Percentiles rank a stretch among this genome's conserved stretches.
Evolutionary conservation across 441 rosid species (phyloP).

Genomic region (Arabidopsis hybrid): DNA sequence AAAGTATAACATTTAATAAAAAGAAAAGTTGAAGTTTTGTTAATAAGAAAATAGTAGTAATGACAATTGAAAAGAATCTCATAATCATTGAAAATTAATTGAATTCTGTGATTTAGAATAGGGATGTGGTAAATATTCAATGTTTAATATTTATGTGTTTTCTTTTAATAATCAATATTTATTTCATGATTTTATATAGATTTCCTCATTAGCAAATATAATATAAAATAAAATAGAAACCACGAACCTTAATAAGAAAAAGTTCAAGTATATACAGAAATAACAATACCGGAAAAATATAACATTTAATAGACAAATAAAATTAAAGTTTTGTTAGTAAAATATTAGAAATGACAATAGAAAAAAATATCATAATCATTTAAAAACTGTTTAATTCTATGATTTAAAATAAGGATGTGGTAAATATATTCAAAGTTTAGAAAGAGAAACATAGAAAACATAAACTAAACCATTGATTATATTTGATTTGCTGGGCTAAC

Average conservation of each 20-base stretch:
- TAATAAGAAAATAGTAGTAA: no score
- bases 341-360: not conserved
- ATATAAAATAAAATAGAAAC: not conserved
- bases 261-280: not conserved
- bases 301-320: not conserved
- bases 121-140: no score
- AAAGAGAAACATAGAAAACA: not conserved
- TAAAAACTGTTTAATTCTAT: not conserved
- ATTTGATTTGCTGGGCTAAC: not conserved
- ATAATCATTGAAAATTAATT: no score
- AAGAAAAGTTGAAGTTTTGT: no score
- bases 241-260: not conserved
- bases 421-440: not conserved
- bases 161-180: no score
- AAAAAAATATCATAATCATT: not conserved
- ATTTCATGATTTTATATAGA: not conserved
- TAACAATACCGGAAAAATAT: not conserved
- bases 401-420: conserved; percentile 15
- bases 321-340: conserved; percentile 4
- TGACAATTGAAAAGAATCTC: no score
- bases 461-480: not conserved
- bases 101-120: no score
- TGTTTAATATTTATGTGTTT: no score
- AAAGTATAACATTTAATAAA: no score
- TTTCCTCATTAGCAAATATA: not conserved